Evolutionary conservation across 768 basidiomycete genomes (phyloP).

Genomic region (Thelephora aurantiotincta): DNA sequence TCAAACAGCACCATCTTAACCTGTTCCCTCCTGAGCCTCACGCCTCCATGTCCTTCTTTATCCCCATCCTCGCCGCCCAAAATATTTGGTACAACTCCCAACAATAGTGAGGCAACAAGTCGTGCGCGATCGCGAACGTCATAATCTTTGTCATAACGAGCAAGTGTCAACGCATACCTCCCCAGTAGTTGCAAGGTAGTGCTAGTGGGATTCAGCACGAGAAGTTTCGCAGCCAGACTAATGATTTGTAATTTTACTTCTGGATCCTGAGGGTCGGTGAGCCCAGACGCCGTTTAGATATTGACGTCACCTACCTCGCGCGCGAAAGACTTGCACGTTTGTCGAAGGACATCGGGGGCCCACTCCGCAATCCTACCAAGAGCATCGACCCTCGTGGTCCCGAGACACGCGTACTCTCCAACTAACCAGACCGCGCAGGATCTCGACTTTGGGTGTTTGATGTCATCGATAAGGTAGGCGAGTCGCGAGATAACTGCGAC

Average conservation of each 20-base stretch:
- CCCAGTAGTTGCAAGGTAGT: conserved; percentile 36
- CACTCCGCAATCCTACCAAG: conserved; percentile 54
- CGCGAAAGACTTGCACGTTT: conserved; percentile 55
- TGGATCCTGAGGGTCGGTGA: conserved; percentile 25
- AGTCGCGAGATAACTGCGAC: conserved; percentile 60
- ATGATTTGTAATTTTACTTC: conserved; percentile 74
- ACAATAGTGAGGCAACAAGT: conserved; percentile 58
- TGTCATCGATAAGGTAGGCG: conserved; percentile 64
- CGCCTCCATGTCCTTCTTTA: conserved; percentile 41
- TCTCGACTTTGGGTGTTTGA: conserved; percentile 65
- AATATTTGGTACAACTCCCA: conserved; percentile 26
- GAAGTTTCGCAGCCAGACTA: conserved; percentile 76
- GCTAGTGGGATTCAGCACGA: conserved; percentile 50
- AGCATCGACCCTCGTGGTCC: conserved; percentile 10
- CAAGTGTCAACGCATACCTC: conserved; percentile 68
- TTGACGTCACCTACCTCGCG: conserved; percentile 38
- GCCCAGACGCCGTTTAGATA: background rate
- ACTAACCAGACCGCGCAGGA: conserved; percentile 90
- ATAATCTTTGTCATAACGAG: conserved; percentile 78
- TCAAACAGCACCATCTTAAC: conserved; percentile 68
- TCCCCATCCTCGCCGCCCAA: conserved; percentile 10
- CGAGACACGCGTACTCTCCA: conserved; percentile 60
- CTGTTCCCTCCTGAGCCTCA: conserved; percentile 73
- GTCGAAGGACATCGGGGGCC: conserved; percentile 86
- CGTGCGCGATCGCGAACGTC: conserved; percentile 86